A percentile compares a stretch with the other conserved stretches of the same genome.
These are phyloP conservation scores for Tetrahymena thermophila DNA, from an alignment of 73 alveolate genomes.

Conservation along the genomic window DNA sequence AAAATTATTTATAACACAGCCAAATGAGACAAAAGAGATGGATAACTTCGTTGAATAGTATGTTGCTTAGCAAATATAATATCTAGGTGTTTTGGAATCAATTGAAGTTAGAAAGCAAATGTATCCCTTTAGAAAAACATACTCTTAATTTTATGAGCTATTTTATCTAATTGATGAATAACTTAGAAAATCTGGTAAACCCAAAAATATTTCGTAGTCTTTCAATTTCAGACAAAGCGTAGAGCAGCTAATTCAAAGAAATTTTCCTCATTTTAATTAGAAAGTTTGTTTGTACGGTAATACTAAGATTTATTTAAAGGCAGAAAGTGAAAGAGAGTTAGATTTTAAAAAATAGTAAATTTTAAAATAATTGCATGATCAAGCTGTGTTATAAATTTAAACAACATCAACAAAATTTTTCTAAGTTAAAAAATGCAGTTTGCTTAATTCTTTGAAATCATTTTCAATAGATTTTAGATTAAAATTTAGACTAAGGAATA, in stretches of 20 bases:
- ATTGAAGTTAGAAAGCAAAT: slow-evolving; percentile 82
- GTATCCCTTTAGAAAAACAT: slow-evolving; percentile 76
- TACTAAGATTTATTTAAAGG: not conserved
- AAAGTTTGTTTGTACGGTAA: not conserved
- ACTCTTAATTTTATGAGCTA: slow-evolving; percentile 64
- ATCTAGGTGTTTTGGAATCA: slow-evolving; percentile 91
- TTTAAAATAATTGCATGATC: not conserved
- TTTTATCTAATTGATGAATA: not conserved
- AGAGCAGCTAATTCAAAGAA: not conserved
- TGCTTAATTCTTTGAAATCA: not conserved
- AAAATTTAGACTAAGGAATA: not conserved
- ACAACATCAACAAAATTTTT: not conserved
- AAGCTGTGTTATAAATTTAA: not conserved
- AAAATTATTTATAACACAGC: slow-evolving; percentile 13
- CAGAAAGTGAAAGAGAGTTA: not conserved
- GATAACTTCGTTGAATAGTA: slow-evolving; percentile 47
- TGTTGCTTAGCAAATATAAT: slow-evolving; percentile 73
- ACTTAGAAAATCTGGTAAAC: not conserved
- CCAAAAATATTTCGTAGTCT: not conserved
- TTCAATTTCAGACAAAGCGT: not conserved
- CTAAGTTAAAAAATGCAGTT: not conserved
- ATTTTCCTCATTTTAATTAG: not conserved
- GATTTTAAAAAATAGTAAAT: not conserved
- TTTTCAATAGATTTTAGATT: not conserved
- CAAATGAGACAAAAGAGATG: slow-evolving; percentile 69